Evolutionary conservation across 1,139 yeast genomes (phyloP).

Genomic region (Magnusiomyces tetraspermus): DNA sequence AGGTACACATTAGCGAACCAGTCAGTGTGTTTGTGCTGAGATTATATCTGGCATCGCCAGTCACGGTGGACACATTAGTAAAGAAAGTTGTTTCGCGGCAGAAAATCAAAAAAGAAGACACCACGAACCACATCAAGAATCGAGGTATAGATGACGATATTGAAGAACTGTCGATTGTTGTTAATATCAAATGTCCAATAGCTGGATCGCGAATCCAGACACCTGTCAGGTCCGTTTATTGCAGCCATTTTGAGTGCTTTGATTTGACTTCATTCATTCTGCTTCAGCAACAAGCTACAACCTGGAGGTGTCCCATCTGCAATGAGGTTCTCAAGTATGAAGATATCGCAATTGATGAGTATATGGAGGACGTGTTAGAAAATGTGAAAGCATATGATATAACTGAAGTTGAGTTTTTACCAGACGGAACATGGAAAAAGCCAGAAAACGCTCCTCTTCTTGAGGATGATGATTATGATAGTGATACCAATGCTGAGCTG

Average conservation of each 20-base stretch:
- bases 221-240: slow-evolving; percentile 34
- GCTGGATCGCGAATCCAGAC: slow-evolving; percentile 30
- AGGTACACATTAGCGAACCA: slow-evolving; percentile 19
- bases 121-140: slow-evolving; percentile 21
- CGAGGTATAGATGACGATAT: slow-evolving; percentile 34
- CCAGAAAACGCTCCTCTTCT: slow-evolving; percentile 14
- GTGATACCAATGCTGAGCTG: slow-evolving; percentile 53
- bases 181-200: slow-evolving; percentile 34
- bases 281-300: slow-evolving; percentile 37
- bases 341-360: slow-evolving; percentile 34
- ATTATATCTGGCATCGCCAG: slow-evolving; percentile 23
- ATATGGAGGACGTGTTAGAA: slow-evolving; percentile 15
- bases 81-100: slow-evolving; percentile 24
- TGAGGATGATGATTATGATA: slow-evolving; percentile 16
- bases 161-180: slow-evolving; percentile 29
- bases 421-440: slow-evolving; percentile 34
- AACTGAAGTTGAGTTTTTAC: slow-evolving; percentile 30
- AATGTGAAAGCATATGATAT: slow-evolving; percentile 17
- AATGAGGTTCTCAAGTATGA: slow-evolving; percentile 27
- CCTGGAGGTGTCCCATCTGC: slow-evolving; percentile 39
- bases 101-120: slow-evolving; percentile 25
- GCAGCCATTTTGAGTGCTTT: slow-evolving; percentile 37
- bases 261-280: slow-evolving; percentile 34
- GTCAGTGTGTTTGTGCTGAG: slow-evolving; percentile 22
- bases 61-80: slow-evolving; percentile 22